These are phyloP conservation scores for Candida endomychidarum DNA, from an alignment of 805 yeast genomes.

Conservation along the genomic window DNA sequence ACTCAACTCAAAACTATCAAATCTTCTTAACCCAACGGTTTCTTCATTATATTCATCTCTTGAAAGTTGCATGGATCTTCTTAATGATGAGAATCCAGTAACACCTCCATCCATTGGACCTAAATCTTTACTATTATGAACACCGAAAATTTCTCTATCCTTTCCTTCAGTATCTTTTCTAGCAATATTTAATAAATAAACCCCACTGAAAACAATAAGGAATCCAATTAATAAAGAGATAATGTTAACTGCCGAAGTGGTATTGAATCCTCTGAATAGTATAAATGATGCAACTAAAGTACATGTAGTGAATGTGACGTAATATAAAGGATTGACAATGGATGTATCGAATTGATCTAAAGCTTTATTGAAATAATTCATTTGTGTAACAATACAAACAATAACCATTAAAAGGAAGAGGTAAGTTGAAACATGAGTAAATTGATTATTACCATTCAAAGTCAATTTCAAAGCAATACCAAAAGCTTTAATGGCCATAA, in stretches of 20 bases:
- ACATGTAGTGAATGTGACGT: constrained; percentile 87
- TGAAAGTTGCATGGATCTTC: constrained; percentile 70
- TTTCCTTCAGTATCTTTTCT: constrained; percentile 60
- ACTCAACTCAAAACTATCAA: constrained; percentile 57
- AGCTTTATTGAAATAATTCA: constrained; percentile 93
- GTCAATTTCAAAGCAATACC: constrained; percentile 90
- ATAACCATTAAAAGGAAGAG: constrained; percentile 75
- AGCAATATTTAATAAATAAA: constrained; percentile 75
- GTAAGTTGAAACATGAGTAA: constrained; percentile 80
- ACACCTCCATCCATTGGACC: constrained; percentile 81
- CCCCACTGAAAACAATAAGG: constrained; percentile 84
- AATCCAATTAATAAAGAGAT: constrained; percentile 83
- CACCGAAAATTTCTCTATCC: constrained; percentile 54
- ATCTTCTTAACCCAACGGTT: constrained; percentile 55
- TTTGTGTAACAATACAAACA: constrained; percentile 82
- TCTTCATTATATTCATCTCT: constrained; percentile 48
- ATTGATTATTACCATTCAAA: constrained; percentile 81
- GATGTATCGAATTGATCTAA: constrained; percentile 91
- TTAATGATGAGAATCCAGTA: constrained; percentile 66
- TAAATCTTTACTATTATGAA: constrained; percentile 53
- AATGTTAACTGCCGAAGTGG: constrained; percentile 74
- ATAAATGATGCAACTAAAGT: constrained; percentile 85
- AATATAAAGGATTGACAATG: constrained; percentile 86
- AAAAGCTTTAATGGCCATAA: constrained; percentile 89
- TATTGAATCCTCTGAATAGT: constrained; percentile 82